Conservation (phyloP, 2,329 filamentous ascomycete genomes). For the Akanthomyces dipterigenus region DNA sequence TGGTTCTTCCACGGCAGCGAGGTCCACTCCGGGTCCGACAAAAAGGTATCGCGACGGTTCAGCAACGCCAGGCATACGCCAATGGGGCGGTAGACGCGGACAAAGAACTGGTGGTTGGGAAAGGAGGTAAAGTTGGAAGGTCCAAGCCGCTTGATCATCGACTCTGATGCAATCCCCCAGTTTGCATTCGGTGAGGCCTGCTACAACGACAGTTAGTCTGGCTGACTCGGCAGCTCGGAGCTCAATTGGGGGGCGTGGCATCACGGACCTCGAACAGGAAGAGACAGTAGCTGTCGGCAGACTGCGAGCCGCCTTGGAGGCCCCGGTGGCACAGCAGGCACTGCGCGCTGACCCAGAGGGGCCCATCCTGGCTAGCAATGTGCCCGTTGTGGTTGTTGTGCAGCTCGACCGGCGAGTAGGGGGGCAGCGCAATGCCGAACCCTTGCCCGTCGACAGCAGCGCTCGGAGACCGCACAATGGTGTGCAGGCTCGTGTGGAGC, state of each 20-base stretch:
- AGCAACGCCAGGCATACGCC: constrained; percentile 45
- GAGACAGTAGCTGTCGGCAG: constrained; percentile 37
- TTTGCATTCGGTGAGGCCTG: constrained; percentile 37
- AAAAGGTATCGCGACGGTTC: constrained; percentile 42
- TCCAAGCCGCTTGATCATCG: constrained; percentile 34
- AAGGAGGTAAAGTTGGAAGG: constrained; percentile 43
- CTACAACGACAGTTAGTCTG: constrained; percentile 22
- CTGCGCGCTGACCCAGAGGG: constrained; percentile 35
- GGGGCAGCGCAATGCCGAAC: constrained; percentile 33
- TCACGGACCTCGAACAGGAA: constrained; percentile 47
- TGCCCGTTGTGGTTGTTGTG: constrained; percentile 23
- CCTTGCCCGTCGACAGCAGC: constrained; percentile 16
- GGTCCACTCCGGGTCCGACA: constrained; percentile 46
- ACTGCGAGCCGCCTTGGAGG: constrained; percentile 22
- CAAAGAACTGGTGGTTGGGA: constrained; percentile 52
- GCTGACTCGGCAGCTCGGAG: neutral
- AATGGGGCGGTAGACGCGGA: constrained; percentile 45
- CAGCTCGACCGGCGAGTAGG: constrained; percentile 32
- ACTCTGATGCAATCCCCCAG: constrained; percentile 31
- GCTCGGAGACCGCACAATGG: constrained; percentile 24
- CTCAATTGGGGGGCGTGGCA: too few relatives aligned
- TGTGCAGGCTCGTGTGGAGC: constrained; percentile 36
- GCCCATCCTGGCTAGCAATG: constrained; percentile 22
- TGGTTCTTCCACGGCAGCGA: constrained; percentile 45
- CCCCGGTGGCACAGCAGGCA: constrained; percentile 37